Evolutionary conservation across 2,329 filamentous ascomycete genomes (phyloP).

Genomic region (Fusarium devonianum): DNA sequence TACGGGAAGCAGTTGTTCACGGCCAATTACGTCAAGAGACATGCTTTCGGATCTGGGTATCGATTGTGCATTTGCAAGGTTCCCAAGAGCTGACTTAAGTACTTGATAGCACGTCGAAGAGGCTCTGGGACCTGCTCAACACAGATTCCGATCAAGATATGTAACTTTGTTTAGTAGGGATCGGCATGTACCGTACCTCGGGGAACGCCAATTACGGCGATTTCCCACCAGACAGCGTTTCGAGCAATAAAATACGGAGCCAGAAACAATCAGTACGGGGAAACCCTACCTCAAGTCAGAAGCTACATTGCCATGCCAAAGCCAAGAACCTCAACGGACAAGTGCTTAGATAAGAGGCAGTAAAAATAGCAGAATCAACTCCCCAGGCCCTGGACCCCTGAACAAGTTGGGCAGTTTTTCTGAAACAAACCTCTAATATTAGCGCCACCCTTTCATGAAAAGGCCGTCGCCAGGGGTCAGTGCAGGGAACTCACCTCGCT

Average conservation of each 20-base stretch:
- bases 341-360: conserved; percentile 21
- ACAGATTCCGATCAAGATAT: too few relatives aligned
- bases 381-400: conserved; percentile 15
- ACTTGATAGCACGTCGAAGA: not conserved
- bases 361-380: not conserved
- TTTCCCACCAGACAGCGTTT: too few relatives aligned
- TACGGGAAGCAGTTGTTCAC: not conserved
- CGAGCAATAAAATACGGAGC: too few relatives aligned
- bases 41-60: not conserved
- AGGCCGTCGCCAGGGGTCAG: conserved; percentile 21
- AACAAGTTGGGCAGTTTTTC: conserved; percentile 19
- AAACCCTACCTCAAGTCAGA: too few relatives aligned
- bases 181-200: too few relatives aligned
- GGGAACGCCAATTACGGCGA: too few relatives aligned
- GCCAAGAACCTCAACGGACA: too few relatives aligned
- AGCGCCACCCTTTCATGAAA: conserved; percentile 21
- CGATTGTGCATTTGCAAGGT: not conserved
- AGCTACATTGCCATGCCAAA: too few relatives aligned
- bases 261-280: too few relatives aligned
- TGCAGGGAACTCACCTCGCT: too few relatives aligned
- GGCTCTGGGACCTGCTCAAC: not conserved
- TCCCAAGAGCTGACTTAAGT: not conserved
- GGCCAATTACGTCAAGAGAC: not conserved
- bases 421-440: conserved; percentile 36
- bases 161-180: too few relatives aligned